Base-by-base conservation (phyloP, 1,139 yeast genomes). In the Magnusiomyces sp. region DNA sequence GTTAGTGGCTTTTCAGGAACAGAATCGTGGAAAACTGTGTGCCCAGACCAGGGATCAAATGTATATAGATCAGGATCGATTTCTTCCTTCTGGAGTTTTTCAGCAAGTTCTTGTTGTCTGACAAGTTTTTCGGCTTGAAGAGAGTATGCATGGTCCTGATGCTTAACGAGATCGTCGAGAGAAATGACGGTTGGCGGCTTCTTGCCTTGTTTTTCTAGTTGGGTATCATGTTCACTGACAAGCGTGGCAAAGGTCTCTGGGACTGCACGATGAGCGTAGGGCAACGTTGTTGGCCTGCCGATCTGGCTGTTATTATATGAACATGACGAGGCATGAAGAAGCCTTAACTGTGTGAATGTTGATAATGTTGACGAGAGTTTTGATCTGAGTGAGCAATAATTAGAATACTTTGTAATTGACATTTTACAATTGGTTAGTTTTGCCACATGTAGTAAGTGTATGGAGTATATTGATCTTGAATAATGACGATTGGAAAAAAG, bases 221-320 rank as follows among this genome's bases (percentile, higher is more conserved):
- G 4, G 29, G 29, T 23, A 7, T 23, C 29, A 4, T 23, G 29
- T 4, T 23, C 29, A 1, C 38, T 32, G 3, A 51, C 54, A 9
- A 51, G 47, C 42, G 44, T 39, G 7, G 50, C 52, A 34, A 40
- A 51, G 5, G 50, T 40, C 2, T 45, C 50, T 6, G 52, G 46
- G 1, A 46, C 50, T 7, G 50, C 23, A 6, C 52, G 40, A 31
- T 47, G 40, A 1, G 54, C 54, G 40, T 46, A 51, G 31, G 36
- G 45, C 13, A 51, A 47, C 23, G 44, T 49, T 1, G 54, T 49
- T 5, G 51, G 32, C 31, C 32, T 40, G 27, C 50, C 50, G 7
- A 50, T 36, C 3, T 13, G 19, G 20, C 16, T 17, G 6, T 34
- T 17, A 34, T 23, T 23, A 23, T 23, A 23, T 23, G 29, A 23